Base-by-base conservation (phyloP, 495 filamentous ascomycete genomes). In the Xylaria bambusicola region DNA sequence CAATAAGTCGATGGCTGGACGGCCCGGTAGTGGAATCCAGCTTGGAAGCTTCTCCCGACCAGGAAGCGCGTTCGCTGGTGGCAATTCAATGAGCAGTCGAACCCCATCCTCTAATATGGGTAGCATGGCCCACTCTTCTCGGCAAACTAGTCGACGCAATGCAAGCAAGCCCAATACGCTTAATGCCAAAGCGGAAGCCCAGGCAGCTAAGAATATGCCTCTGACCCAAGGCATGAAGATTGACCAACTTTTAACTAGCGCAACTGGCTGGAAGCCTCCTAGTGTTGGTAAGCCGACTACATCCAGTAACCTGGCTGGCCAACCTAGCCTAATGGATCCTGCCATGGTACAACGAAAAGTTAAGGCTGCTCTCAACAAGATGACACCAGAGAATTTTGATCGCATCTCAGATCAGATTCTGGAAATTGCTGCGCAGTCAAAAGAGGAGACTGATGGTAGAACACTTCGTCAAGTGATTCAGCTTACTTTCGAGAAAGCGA, bases 321-420 rank as follows among this genome's bases (percentile, higher is more conserved):
- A 74, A 52, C 58, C 73, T 9, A 82, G 79, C 42, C 82, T 89
- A 64, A 79, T 99, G 78, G 80, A 93, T 58, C 95, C 94, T 17
- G 91, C 93, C 60, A 86, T 94, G 76, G 94, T 99, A 63, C 94
- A 99, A 76, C 87, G 94, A 62, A 99, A 98, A 85, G 95, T 98
- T 69, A 99, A 99, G 85, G 90, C 91, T 54, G 89, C 89, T 47
- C 78, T 99, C 65, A 98, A 99, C 84, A 98, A 98, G 88, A 98
- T 99, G 95, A 97, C 94, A 0, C 94, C 94, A 0, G 94, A 98
- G 77, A 98, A 97, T 66, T 99, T 99, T 71, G 92, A 97, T 65
- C 91, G 88, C 80, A 97, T 99, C 58, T 81, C 94, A 18, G 87
- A 90, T 50, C 92, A 98, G 73, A 96, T 99, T 53, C 82, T 98